These are phyloP conservation scores for Coccomyxa sp. DNA, from an alignment of 139 green algal species.

Conservation along the genomic window DNA sequence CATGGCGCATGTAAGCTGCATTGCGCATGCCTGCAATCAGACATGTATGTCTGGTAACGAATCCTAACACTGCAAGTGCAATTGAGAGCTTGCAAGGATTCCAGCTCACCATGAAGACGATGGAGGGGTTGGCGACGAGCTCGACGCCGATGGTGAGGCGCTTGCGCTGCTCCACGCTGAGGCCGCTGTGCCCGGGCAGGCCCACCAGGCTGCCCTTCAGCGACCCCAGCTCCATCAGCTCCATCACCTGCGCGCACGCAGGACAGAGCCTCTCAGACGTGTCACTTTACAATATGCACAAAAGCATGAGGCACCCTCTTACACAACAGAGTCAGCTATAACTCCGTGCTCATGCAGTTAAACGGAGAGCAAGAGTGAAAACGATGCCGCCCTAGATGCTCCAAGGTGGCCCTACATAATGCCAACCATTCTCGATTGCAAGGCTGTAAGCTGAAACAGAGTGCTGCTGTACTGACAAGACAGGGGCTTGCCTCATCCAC, in stretches of 20 bases:
- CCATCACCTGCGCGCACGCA: slow-evolving; percentile 46
- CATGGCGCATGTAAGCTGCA: neutral
- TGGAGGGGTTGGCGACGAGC: slow-evolving; percentile 63
- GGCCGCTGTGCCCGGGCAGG: slow-evolving; percentile 26
- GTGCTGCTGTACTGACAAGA: neutral
- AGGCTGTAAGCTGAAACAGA: neutral
- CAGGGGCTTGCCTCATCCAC: slow-evolving; percentile 25
- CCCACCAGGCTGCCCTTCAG: slow-evolving; percentile 28
- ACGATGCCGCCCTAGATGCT: no score
- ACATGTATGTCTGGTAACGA: no score
- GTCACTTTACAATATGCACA: no score
- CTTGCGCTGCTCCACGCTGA: slow-evolving; percentile 65
- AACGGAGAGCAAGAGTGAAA: no score
- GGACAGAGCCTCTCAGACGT: no score
- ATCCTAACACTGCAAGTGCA: no score
- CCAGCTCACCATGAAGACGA: slow-evolving; percentile 24
- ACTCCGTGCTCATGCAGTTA: no score
- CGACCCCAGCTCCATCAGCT: slow-evolving; percentile 48
- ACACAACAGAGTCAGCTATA: no score
- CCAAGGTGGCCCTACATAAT: no score
- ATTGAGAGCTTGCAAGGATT: neutral
- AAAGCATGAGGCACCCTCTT: no score
- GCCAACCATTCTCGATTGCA: neutral
- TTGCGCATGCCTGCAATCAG: no score
- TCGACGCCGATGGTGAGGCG: slow-evolving; percentile 71